Evolutionary conservation across 2,329 filamentous ascomycete species (phyloP).

Genomic region (Sarocladium strictum): DNA sequence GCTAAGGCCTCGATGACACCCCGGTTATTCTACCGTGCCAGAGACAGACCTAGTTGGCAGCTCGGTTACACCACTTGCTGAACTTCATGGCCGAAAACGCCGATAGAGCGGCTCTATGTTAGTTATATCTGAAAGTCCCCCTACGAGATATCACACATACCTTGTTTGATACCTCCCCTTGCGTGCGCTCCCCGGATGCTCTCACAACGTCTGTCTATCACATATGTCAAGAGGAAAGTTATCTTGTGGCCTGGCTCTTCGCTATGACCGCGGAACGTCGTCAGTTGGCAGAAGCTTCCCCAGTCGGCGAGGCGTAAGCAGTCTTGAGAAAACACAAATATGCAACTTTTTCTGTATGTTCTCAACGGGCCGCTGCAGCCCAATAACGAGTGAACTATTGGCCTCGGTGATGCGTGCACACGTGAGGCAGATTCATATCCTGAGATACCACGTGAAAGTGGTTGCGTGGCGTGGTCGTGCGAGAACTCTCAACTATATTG

Average conservation of each 20-base stretch:
- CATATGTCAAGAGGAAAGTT: not conserved
- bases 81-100: too few relatives aligned
- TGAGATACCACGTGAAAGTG: not conserved
- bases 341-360: not conserved
- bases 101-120: too few relatives aligned
- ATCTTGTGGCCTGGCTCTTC: not conserved
- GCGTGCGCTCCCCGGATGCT: too few relatives aligned
- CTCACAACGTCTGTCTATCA: not conserved
- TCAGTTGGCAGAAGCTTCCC: not conserved
- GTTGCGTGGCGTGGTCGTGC: too few relatives aligned
- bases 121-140: too few relatives aligned
- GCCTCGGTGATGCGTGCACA: not conserved
- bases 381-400: not conserved
- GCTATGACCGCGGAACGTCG: not conserved
- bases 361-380: not conserved
- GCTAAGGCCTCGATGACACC: too few relatives aligned
- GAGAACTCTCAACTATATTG: too few relatives aligned
- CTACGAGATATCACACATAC: too few relatives aligned
- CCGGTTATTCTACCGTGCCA: too few relatives aligned
- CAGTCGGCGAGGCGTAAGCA: not conserved
- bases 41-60: too few relatives aligned
- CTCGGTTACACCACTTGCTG: too few relatives aligned
- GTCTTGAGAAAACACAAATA: not conserved
- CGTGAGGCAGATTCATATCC: not conserved
- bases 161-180: too few relatives aligned